Percentiles rank a stretch among this genome's conserved stretches.
Conservation (phyloP, 164 flowering plant species). For the Magnolia sinica region DNA sequence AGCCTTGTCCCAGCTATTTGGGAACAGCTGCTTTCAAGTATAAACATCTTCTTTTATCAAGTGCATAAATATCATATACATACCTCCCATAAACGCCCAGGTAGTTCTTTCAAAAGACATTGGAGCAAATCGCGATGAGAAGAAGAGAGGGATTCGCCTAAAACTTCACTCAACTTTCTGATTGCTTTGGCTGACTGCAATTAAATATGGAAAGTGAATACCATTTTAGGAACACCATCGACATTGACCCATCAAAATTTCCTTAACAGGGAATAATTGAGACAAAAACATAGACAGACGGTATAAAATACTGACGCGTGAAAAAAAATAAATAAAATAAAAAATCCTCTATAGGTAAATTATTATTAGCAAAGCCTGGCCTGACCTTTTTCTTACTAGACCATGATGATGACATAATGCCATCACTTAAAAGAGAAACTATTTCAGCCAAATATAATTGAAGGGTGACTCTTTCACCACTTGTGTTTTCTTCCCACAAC, state of each 20-base stretch:
- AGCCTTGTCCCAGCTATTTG: too few relatives aligned
- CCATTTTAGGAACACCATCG: neutral
- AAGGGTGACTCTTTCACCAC: constrained; percentile 80
- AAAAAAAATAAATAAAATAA: too few relatives aligned
- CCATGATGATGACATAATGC: constrained; percentile 83
- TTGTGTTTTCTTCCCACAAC: constrained; percentile 87
- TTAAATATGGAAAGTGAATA: neutral
- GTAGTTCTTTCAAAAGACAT: constrained; percentile 73
- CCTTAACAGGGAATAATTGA: neutral
- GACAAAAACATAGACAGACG: neutral
- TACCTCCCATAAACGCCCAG: constrained; percentile 99
- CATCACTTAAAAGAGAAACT: constrained; percentile 63
- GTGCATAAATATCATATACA: neutral
- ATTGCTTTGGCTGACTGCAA: constrained; percentile 82
- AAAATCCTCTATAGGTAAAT: neutral
- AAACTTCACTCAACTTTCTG: constrained; percentile 71
- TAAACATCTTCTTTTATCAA: too few relatives aligned
- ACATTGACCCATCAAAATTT: neutral
- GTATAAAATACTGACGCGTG: neutral
- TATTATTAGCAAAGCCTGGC: neutral
- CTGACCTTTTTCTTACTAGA: constrained; percentile 79
- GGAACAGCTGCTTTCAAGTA: too few relatives aligned
- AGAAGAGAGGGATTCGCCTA: constrained; percentile 76
- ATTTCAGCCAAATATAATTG: constrained; percentile 77
- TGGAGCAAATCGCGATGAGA: constrained; percentile 52